Evolutionary conservation across 495 filamentous ascomycete species (phyloP).

Genomic region (Podospora conica): DNA sequence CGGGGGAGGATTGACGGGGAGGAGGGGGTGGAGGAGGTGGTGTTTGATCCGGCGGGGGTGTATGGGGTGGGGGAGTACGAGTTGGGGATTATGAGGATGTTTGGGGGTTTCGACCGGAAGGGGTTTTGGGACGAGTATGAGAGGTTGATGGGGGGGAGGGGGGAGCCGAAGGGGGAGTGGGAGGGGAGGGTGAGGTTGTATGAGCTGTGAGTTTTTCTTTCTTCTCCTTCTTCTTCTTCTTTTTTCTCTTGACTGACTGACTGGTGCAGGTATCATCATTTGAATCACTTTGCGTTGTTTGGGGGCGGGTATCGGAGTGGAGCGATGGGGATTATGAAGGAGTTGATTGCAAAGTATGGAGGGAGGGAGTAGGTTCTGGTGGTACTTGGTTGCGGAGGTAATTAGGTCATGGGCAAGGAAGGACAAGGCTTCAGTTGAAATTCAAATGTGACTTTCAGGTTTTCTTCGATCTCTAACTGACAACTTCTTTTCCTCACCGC

Average conservation of each 20-base stretch:
- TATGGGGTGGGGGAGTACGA: constrained; percentile 91
- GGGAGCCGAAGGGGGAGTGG: constrained; percentile 78
- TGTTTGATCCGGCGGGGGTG: constrained; percentile 73
- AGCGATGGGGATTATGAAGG: constrained; percentile 69
- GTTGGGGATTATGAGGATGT: constrained; percentile 91
- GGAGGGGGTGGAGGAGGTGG: constrained; percentile 64
- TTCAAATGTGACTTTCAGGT: no score
- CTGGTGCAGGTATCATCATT: constrained; percentile 67
- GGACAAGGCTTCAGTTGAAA: no score
- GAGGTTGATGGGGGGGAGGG: constrained; percentile 61
- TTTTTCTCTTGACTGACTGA: background rate
- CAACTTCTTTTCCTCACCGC: no score
- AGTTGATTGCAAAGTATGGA: constrained; percentile 60
- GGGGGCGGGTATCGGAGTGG: constrained; percentile 67
- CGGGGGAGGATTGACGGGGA: constrained; percentile 53
- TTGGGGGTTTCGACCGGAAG: constrained; percentile 71
- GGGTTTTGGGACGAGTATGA: constrained; percentile 74
- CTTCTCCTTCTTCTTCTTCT: background rate
- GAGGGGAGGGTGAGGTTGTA: constrained; percentile 75
- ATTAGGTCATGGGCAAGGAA: no score
- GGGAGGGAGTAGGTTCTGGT: background rate
- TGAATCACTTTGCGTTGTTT: constrained; percentile 86
- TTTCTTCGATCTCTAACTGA: no score
- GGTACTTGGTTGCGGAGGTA: no score
- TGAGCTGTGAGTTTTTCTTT: constrained; percentile 57